Conservation (phyloP, 257 asterid genomes). For the Nicotiana attenuata region DNA sequence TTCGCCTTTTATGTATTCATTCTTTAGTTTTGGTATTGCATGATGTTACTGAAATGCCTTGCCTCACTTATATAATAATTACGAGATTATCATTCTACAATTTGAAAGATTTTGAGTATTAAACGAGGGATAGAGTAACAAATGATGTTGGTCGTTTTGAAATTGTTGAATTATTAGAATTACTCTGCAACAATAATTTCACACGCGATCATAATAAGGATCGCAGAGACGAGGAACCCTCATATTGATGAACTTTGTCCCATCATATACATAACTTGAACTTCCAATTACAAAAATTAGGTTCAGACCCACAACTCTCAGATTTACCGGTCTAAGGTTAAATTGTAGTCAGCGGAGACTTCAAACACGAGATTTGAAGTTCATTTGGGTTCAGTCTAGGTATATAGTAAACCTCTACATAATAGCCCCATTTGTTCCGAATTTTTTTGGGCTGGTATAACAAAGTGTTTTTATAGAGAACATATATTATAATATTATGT, state of each 20-base stretch:
- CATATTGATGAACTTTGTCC: conserved; percentile 94
- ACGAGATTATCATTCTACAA: conserved; percentile 74
- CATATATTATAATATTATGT: too few relatives aligned
- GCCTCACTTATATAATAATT: conserved; percentile 84
- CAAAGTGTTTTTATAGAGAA: too few relatives aligned
- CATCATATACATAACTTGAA: conserved; percentile 78
- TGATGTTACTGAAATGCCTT: conserved; percentile 80
- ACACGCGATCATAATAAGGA: conserved; percentile 77
- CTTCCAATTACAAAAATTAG: conserved; percentile 68
- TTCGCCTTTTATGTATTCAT: neutral
- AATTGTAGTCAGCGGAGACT: too few relatives aligned
- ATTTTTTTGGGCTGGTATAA: too few relatives aligned
- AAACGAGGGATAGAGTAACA: conserved; percentile 62
- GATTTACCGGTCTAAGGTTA: too few relatives aligned
- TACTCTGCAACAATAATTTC: conserved; percentile 84
- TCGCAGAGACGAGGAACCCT: conserved; percentile 89
- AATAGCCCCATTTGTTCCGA: too few relatives aligned
- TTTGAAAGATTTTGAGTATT: conserved; percentile 43
- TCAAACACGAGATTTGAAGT: too few relatives aligned
- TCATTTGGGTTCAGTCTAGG: too few relatives aligned
- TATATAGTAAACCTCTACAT: too few relatives aligned
- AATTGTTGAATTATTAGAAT: conserved; percentile 75
- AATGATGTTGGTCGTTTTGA: conserved; percentile 67
- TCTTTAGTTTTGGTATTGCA: conserved; percentile 18
- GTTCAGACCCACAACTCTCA: too few relatives aligned